Base-by-base conservation (phyloP, 2,329 filamentous ascomycete species). In the Hypoxylon sp. region DNA sequence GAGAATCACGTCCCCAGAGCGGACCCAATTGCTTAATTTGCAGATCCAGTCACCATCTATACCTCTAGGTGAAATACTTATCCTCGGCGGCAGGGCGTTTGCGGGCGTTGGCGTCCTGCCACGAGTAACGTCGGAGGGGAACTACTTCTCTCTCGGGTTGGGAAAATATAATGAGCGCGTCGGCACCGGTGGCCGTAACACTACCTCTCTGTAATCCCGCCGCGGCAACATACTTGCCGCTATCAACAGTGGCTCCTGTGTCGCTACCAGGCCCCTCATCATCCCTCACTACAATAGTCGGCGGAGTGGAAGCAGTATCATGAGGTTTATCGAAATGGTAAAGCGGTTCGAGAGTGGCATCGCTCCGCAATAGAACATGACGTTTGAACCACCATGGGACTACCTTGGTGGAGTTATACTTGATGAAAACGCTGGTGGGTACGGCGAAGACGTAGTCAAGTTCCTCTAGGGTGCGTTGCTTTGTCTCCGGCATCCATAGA, bases 401-500 rank as follows among this genome's bases (percentile, higher is more conserved):
- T 21, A 60, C 67, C 59, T 69, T 68, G 1, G 58, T 65, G 19
- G 43, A 51, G 32, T 71, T 66, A 30, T 70, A 67, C 48, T 65
- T 61, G 59, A 69, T 53, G n/a, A 70, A 67, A 11, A 66, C 48
- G 39, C 65, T 51, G 3, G 56, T 71, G 25, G 64, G 59, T 11
- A 70, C 63, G 29, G 65, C 67, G 45, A 70, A 71, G 43, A 71
- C 60, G 51, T 64, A 63, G 23, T 71, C 69, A 11, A 71, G 64
- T 21, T 71, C 69, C 21, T 70, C 69, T 12, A 71, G 62, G 6
- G 69, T 70, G 41, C 65, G 69, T 41, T 68, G 61, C 55, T 80
- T 81, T 9, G 80, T 81, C 69, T 82, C 80, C 5, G 78, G 78
- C 27, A 80, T 70, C 62, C 77, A 75, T 29, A 80, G 71, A 25